These are phyloP conservation scores for Penicillium sclerotiorum DNA, from an alignment of 2,329 filamentous ascomycete species.

Conservation along the genomic window DNA sequence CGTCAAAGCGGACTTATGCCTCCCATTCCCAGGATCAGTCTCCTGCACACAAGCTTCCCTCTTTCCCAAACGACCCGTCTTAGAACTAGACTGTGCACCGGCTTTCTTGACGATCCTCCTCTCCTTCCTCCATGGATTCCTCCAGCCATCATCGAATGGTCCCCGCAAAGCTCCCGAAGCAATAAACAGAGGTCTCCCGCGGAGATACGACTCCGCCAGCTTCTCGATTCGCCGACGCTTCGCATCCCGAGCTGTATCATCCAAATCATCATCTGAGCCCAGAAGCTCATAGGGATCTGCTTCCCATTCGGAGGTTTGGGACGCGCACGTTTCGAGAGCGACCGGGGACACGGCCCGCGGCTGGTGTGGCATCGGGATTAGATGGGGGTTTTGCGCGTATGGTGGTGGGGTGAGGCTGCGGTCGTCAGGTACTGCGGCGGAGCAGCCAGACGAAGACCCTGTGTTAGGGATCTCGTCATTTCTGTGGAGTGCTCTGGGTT, in stretches of 20 bases:
- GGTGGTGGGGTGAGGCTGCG: constrained; percentile 13
- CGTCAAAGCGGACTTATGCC: not conserved
- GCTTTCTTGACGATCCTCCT: constrained; percentile 9
- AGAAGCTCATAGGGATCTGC: constrained; percentile 24
- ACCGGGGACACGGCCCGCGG: constrained; percentile 37
- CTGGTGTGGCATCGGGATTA: constrained; percentile 34
- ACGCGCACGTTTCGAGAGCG: constrained; percentile 37
- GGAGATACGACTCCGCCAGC: constrained; percentile 44
- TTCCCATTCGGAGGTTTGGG: constrained; percentile 29
- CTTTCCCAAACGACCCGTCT: not conserved
- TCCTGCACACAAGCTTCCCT: not conserved
- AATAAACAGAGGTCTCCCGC: constrained; percentile 48
- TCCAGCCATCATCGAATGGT: constrained; percentile 48
- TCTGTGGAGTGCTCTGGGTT: constrained; percentile 5
- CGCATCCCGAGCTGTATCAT: constrained; percentile 32
- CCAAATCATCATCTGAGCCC: constrained; percentile 45
- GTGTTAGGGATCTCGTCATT: constrained; percentile 14
- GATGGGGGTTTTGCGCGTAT: constrained; percentile 3
- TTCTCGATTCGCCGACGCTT: constrained; percentile 48
- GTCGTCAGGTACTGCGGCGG: constrained; percentile 23
- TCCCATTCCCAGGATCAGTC: not conserved
- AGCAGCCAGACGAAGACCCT: constrained; percentile 11
- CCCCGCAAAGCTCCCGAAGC: constrained; percentile 49
- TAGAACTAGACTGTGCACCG: not conserved
- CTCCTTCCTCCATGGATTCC: constrained; percentile 48